A percentile compares a stretch with the other conserved stretches of the same genome.
Conservation (phyloP, 768 basidiomycete genomes). For the Termitomyces sp. region DNA sequence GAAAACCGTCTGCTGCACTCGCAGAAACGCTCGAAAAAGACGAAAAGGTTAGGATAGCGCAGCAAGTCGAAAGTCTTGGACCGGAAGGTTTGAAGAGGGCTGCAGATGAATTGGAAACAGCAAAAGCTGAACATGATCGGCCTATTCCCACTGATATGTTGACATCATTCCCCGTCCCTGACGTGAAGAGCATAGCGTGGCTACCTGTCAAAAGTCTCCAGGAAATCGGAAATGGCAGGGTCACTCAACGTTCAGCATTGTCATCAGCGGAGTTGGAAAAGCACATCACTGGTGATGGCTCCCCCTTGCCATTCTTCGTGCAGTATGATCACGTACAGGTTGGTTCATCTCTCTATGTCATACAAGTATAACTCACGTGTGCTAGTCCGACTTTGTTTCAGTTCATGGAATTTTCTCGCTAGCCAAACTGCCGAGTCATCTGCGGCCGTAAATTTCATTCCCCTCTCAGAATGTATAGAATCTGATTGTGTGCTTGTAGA, state of each 20-base stretch:
- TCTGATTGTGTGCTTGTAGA: conserved; percentile 30
- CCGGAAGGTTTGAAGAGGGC: conserved; percentile 74
- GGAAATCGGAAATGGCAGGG: conserved; percentile 51
- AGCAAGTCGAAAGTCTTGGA: conserved; percentile 68
- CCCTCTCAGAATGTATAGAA: background rate
- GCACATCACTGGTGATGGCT: conserved; percentile 65
- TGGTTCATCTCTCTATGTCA: conserved; percentile 1
- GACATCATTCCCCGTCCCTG: conserved; percentile 84
- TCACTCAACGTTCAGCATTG: conserved; percentile 19
- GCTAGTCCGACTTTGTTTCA: conserved; percentile 87
- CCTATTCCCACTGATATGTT: conserved; percentile 81
- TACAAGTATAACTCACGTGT: conserved; percentile 4
- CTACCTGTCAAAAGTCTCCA: conserved; percentile 68
- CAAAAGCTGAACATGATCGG: conserved; percentile 81
- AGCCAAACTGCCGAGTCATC: conserved; percentile 59
- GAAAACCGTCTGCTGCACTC: conserved; percentile 83
- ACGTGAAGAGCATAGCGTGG: conserved; percentile 89
- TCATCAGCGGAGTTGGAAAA: conserved; percentile 43
- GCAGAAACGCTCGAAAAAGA: conserved; percentile 76
- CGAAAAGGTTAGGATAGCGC: conserved; percentile 72
- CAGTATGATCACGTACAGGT: conserved; percentile 94
- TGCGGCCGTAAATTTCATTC: conserved; percentile 60
- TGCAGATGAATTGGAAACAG: conserved; percentile 63
- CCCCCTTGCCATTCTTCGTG: conserved; percentile 77
- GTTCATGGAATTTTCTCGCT: conserved; percentile 79